Base-by-base conservation (phyloP, 495 filamentous ascomycete genomes). In the Lasiosphaeria ovina region DNA sequence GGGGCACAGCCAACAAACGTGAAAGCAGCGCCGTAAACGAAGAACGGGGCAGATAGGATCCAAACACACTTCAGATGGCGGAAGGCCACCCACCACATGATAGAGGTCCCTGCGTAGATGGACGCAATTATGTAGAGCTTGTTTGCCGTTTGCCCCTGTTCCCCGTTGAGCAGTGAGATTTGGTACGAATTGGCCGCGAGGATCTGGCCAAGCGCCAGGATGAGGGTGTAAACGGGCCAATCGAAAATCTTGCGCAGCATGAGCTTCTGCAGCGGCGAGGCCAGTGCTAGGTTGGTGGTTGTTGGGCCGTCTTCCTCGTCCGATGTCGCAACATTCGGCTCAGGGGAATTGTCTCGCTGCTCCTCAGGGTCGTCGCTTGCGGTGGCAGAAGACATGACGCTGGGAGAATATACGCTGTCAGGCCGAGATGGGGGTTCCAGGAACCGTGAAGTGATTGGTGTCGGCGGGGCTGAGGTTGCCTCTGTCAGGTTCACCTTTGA, bases 161-260 rank as follows among this genome's bases (percentile, higher is more conserved):
- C 77, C n/a, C 85, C 86, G n/a, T 77, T 82, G 35, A 88, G 69
- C 9, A 88, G 78, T 0, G 83, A 85, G 66, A 88, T 84, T 59
- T 88, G 85, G 68, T 87, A 85, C 3, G 82, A 85, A 63, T 87
- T 88, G 31, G 84, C 82, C 0, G 84, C 81, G 16, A 88, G 76
- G 49, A 88, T 85, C 69, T 88, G 86, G 4, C 86, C 85, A 69
- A 89, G 76, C 38, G 85, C 86, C 11, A 88, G 73, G 44, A 90
- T 75, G 49, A 91, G 74, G 6, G 85, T 81, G 69, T 91, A 91
- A 1, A 90, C 61, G 0, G 88, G 88, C 88, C 88, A 91, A 62
- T 87, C 83, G 32, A 66, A 58, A n/a, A 62, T 17, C 49, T 62
- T 66, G 53, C 54, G 57, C 17, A 66, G 63, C 56, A 62, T 58